A percentile compares a stretch with the other conserved stretches of the same genome.
phyloP scores from a whole-genome alignment of 1,284 basidiomycete species.

The Sanghuangporus weigelae region DNA sequence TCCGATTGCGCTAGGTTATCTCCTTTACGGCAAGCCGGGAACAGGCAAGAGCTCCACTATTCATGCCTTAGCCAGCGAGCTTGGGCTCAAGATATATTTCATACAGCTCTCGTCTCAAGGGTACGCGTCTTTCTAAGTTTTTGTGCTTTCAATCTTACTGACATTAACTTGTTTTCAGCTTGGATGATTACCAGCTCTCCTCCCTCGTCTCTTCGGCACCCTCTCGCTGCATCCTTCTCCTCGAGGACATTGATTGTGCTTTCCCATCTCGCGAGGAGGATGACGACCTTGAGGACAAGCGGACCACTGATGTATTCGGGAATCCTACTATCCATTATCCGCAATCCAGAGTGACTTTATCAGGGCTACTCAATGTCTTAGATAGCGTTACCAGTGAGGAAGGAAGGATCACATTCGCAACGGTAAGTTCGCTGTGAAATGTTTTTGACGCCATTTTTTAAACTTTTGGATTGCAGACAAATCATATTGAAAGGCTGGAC shows the following conservation, averaged over 20 bases:
- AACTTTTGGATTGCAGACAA: constrained; percentile 33
- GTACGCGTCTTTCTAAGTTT: constrained; percentile 27
- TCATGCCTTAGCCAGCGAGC: constrained; percentile 54
- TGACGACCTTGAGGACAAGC: constrained; percentile 22
- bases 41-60: constrained; percentile 52
- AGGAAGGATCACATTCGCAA: constrained; percentile 51
- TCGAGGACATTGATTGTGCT: constrained; percentile 54
- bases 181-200: constrained; percentile 43
- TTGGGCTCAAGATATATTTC: constrained; percentile 54
- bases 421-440: constrained; percentile 27
- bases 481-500: constrained; percentile 49
- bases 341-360: constrained; percentile 33
- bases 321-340: constrained; percentile 12
- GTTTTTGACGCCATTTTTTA: not conserved
- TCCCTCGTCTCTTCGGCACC: constrained; percentile 41
- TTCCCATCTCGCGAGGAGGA: constrained; percentile 42
- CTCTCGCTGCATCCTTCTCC: constrained; percentile 44
- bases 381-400: constrained; percentile 53
- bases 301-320: not conserved
- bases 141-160: not conserved
- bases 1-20: constrained; percentile 30
- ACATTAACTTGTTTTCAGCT: constrained; percentile 25
- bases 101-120: constrained; percentile 46
- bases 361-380: constrained; percentile 47
- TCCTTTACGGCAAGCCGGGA: constrained; percentile 50